These are phyloP conservation scores for Tetrahymena elliotti DNA, from an alignment of 73 alveolate genomes.

Conservation along the genomic window DNA sequence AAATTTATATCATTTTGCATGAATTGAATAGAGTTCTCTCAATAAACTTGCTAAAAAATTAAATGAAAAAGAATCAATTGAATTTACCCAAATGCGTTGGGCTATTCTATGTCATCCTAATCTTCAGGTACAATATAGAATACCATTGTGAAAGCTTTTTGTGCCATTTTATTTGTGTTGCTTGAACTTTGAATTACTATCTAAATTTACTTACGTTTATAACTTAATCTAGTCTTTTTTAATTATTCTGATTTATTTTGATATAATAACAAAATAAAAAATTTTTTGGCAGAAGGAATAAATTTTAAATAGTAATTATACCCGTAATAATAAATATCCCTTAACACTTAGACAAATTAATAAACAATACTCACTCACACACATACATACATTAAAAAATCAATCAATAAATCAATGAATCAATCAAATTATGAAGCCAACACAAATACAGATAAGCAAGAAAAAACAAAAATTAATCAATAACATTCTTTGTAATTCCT, in stretches of 20 bases:
- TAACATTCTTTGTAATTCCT: too few species aligned
- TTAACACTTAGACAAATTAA: not conserved
- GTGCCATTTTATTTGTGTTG: too few species aligned
- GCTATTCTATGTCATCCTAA: not conserved
- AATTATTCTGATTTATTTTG: not conserved
- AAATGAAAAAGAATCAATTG: not conserved
- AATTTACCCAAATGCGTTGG: not conserved
- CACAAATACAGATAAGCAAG: too few species aligned
- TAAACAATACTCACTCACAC: too few species aligned
- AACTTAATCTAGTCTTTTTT: not conserved
- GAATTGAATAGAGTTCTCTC: too few species aligned
- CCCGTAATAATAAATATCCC: not conserved
- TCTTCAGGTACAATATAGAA: not conserved
- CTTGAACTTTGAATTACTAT: not conserved
- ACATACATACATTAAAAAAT: too few species aligned
- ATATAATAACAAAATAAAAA: not conserved
- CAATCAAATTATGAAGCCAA: not conserved
- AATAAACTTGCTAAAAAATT: too few species aligned
- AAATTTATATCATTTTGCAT: too few species aligned
- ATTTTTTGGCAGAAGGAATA: not conserved
- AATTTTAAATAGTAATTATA: not conserved
- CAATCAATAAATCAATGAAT: too few species aligned
- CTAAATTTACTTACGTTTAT: not conserved
- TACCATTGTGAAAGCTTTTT: not conserved
- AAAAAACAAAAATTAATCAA: too few species aligned